Conservation (phyloP, 202 grass and related monocot genomes). For the Saccharum hybrid region DNA sequence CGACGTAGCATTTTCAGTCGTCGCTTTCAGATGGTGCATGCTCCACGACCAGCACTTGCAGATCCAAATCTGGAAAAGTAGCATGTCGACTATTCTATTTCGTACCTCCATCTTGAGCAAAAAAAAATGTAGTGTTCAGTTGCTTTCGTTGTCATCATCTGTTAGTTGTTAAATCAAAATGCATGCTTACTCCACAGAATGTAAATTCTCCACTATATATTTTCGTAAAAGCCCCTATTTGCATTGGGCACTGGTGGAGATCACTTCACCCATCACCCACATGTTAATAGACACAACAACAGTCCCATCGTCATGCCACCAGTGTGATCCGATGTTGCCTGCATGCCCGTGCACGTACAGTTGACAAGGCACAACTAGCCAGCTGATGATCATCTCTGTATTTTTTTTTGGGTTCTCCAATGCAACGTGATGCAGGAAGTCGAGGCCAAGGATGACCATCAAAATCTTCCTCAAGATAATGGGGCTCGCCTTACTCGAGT, state of each 20-base stretch:
- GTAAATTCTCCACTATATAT: background rate
- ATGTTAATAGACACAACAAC: background rate
- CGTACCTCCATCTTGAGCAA: background rate
- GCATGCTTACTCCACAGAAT: background rate
- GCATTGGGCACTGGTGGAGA: background rate
- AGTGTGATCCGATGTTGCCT: background rate
- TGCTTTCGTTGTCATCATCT: background rate
- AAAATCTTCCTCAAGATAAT: conserved; percentile 76
- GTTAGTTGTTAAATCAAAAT: background rate
- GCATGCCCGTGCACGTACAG: background rate
- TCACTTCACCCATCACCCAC: background rate
- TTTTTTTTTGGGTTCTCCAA: background rate
- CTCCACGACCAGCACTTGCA: conserved; percentile 1
- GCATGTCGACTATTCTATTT: background rate
- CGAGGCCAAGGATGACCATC: conserved; percentile 73
- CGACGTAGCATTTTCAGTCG: background rate
- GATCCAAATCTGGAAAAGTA: background rate
- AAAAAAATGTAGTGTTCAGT: background rate
- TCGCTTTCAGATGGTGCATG: background rate
- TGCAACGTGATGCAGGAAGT: conserved; percentile 39
- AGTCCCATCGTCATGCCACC: background rate
- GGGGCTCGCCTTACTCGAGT: conserved; percentile 77
- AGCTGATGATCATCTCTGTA: background rate
- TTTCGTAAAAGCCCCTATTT: background rate
- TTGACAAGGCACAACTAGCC: background rate